Evolutionary conservation across 139 green algal species (phyloP).

Genomic region (Chlorella sp.): DNA sequence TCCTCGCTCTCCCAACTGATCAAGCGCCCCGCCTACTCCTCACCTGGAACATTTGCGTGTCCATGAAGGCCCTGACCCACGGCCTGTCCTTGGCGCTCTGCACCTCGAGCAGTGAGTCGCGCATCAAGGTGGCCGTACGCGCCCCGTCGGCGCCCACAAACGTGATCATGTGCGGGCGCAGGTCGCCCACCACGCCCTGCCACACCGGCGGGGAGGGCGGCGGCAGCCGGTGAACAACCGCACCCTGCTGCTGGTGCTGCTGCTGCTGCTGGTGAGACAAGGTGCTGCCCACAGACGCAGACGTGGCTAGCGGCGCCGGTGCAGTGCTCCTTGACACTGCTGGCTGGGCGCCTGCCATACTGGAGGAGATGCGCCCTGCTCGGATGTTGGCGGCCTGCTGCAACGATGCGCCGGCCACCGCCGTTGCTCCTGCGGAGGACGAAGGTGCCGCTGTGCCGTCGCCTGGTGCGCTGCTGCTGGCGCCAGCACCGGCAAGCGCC

Average conservation of each 20-base stretch:
- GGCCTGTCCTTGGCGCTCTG: slow-evolving; percentile 48
- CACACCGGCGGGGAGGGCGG: background rate
- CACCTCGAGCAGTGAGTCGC: slow-evolving; percentile 69
- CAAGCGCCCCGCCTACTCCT: slow-evolving; percentile 20
- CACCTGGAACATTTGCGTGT: slow-evolving; percentile 86
- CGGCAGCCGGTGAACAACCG: background rate
- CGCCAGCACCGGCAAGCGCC: too few relatives aligned
- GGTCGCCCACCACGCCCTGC: slow-evolving; percentile 47
- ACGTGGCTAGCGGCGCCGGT: background rate
- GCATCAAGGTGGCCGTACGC: slow-evolving; percentile 41
- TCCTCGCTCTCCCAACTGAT: background rate
- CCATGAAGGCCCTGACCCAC: slow-evolving; percentile 74
- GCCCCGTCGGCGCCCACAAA: slow-evolving; percentile 55
- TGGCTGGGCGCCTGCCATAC: too few relatives aligned
- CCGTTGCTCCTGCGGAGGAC: background rate
- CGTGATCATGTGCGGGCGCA: slow-evolving; percentile 77
- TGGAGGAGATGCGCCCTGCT: too few relatives aligned
- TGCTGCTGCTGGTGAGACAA: too few relatives aligned
- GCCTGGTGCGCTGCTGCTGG: too few relatives aligned
- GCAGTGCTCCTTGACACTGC: too few relatives aligned
- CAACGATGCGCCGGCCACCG: background rate
- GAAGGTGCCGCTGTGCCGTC: background rate
- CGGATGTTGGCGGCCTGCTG: background rate
- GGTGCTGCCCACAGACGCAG: background rate
- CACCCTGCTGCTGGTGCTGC: too few relatives aligned